Conservation (phyloP, 2,329 filamentous ascomycete species). For the Paecilomyces sp. region DNA sequence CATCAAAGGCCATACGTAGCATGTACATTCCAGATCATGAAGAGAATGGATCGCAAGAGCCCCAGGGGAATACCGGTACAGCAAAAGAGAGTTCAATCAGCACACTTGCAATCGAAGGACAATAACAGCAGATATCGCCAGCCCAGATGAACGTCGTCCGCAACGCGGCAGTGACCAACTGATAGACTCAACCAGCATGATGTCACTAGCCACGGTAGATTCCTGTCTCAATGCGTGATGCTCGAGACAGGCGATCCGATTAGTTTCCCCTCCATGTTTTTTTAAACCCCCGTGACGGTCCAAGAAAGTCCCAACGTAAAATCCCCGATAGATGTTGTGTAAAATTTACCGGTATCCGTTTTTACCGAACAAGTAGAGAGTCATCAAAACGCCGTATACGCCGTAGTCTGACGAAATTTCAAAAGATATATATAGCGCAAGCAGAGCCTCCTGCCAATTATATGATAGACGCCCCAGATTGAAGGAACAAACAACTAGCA, state of each 20-base stretch:
- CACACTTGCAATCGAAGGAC: neutral
- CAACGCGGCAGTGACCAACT: neutral
- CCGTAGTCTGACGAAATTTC: neutral
- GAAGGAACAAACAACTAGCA: conserved; percentile 11
- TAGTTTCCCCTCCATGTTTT: neutral
- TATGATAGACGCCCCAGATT: neutral
- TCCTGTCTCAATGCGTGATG: neutral
- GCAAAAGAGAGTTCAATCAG: neutral
- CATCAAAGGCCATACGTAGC: neutral
- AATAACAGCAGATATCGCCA: conserved; percentile 2
- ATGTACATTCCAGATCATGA: neutral
- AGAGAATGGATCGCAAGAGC: neutral
- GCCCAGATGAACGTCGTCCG: conserved; percentile 1
- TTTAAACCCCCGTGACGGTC: neutral
- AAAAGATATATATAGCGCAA: conserved; percentile 1
- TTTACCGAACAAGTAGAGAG: neutral
- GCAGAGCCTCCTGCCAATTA: conserved; percentile 3
- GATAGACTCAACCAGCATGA: conserved; percentile 1
- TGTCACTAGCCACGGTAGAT: conserved; percentile 1
- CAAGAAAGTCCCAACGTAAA: conserved; percentile 9
- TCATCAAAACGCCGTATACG: neutral
- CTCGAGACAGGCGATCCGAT: neutral
- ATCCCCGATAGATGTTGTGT: neutral
- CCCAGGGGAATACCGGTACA: neutral
- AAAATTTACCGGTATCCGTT: neutral